These are phyloP conservation scores for Centrapalus pauciflorus DNA, from an alignment of 129 eudicot species.

Conservation along the genomic window DNA sequence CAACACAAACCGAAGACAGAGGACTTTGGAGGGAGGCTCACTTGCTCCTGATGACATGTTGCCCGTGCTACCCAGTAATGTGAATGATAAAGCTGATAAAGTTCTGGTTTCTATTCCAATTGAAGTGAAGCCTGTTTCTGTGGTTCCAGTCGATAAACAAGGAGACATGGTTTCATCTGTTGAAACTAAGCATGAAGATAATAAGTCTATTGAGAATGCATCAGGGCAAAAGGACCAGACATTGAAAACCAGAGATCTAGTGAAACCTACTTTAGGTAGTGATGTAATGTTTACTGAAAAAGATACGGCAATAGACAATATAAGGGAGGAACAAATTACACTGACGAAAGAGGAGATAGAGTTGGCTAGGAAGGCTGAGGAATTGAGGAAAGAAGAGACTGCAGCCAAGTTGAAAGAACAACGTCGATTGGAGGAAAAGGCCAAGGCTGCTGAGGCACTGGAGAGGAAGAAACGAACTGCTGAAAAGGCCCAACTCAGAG, in stretches of 20 bases:
- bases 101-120: constrained; percentile 24
- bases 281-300: constrained; percentile 22
- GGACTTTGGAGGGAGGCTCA: constrained; percentile 65
- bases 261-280: constrained; percentile 9
- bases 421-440: constrained; percentile 66
- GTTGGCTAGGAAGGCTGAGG: constrained; percentile 52
- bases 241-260: constrained; percentile 17
- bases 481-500: constrained; percentile 76
- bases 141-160: constrained; percentile 26
- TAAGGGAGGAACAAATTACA: constrained; percentile 34
- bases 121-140: constrained; percentile 22
- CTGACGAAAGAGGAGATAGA: constrained; percentile 47
- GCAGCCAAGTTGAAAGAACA: constrained; percentile 71
- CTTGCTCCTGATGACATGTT: constrained; percentile 67
- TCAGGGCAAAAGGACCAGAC: constrained; percentile 31
- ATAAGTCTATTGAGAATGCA: constrained; percentile 12
- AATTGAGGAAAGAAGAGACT: constrained; percentile 40
- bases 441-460: constrained; percentile 77
- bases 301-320: constrained; percentile 1
- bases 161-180: constrained; percentile 12
- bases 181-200: constrained; percentile 29
- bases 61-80: constrained; percentile 32
- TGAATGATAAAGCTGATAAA: constrained; percentile 30
- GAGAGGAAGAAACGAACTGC: constrained; percentile 77
- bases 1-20: constrained; percentile 62